Percentiles rank a stretch among this genome's conserved stretches.
These are phyloP conservation scores for Wilcoxina mikolae DNA, from an alignment of 495 filamentous ascomycete species.

Conservation along the genomic window DNA sequence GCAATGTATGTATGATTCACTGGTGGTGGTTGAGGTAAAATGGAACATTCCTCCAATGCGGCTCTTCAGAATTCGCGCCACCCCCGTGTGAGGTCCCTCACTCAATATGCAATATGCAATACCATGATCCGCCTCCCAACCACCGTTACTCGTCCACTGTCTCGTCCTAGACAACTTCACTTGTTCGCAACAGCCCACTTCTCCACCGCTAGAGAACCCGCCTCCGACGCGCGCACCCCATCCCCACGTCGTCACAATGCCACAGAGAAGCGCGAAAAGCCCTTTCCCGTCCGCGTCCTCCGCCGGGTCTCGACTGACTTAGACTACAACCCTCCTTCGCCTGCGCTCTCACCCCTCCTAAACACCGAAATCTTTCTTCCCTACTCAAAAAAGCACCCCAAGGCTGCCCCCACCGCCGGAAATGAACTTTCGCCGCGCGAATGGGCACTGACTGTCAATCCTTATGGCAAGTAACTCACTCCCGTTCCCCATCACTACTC, in stretches of 20 bases:
- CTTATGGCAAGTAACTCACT: constrained; percentile 12
- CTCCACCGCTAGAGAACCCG: neutral
- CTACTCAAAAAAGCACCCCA: neutral
- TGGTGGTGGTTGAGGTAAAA: neutral
- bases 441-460: constrained; percentile 17
- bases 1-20: neutral
- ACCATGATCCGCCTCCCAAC: neutral
- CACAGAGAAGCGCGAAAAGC: neutral
- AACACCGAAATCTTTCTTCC: neutral
- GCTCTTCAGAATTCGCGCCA: neutral
- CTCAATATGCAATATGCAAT: neutral
- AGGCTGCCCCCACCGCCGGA: neutral
- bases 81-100: neutral
- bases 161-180: no score
- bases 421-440: constrained; percentile 13
- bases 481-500: neutral
- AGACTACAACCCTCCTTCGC: neutral
- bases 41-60: neutral
- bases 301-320: neutral
- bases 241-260: neutral
- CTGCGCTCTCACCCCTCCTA: neutral
- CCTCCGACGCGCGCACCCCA: neutral
- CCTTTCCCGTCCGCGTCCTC: neutral
- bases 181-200: neutral
- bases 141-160: neutral